A percentile compares a stretch with the other conserved stretches of the same genome.
Evolutionary conservation across 106 monocot genomes (phyloP).

Genomic region (Acorus gramineus): DNA sequence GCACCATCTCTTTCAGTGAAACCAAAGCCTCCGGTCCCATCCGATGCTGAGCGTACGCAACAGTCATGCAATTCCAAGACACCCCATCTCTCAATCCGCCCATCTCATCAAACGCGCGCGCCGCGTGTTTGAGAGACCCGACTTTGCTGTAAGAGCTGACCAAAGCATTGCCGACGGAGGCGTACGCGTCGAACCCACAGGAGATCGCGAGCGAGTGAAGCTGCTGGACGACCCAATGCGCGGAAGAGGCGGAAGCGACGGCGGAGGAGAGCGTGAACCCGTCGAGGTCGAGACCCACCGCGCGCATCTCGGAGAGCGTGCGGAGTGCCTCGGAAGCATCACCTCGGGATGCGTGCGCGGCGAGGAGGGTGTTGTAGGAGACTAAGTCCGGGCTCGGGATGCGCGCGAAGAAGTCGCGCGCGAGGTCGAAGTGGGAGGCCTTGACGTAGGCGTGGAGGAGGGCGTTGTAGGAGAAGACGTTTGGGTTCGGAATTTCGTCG

Average conservation of each 20-base stretch:
- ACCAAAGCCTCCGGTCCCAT: constrained; percentile 29
- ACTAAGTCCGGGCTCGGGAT: constrained; percentile 57
- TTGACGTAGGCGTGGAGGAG: constrained; percentile 53
- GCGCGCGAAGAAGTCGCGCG: constrained; percentile 17
- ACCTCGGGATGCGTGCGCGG: constrained; percentile 22
- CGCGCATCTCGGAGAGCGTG: constrained; percentile 33
- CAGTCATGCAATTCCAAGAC: constrained; percentile 86
- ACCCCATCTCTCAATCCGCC: constrained; percentile 19
- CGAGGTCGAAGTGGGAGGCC: constrained; percentile 8
- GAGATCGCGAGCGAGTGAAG: constrained; percentile 30
- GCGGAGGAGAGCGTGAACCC: constrained; percentile 51
- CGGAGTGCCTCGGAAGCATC: constrained; percentile 7
- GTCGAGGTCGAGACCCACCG: constrained; percentile 10
- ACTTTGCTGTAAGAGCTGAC: constrained; percentile 32
- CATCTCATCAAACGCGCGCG: constrained; percentile 28
- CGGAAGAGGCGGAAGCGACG: constrained; percentile 10
- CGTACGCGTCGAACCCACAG: constrained; percentile 28
- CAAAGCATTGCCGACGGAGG: constrained; percentile 44
- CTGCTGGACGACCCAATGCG: constrained; percentile 6
- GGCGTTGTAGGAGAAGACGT: constrained; percentile 68
- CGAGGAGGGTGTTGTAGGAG: constrained; percentile 65
- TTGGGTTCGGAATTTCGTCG: constrained; percentile 59
- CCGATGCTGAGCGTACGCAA: constrained; percentile 57
- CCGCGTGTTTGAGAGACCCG: constrained; percentile 22
- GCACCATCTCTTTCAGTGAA: constrained; percentile 32